Base-by-base conservation (phyloP, 2,329 filamentous ascomycete species). In the Nothophaeocryptopus gaeumannii region DNA sequence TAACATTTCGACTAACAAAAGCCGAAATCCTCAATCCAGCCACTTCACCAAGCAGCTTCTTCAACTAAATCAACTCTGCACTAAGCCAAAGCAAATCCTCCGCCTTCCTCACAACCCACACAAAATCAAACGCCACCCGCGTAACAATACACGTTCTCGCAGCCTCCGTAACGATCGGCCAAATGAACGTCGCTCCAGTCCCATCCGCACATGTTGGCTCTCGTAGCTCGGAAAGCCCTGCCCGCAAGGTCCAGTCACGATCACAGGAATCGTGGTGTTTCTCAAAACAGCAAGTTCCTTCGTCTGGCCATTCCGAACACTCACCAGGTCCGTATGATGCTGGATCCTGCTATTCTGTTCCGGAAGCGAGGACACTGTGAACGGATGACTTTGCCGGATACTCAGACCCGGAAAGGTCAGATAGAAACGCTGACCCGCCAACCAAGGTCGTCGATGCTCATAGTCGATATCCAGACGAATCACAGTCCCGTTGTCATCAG, bases 341-440 rank as follows among this genome's bases (percentile, higher is more conserved):
- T 68, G 62, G 7, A 56, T 14, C 20, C 50, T 44, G n/a, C 45
- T 55, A 3, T 44, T 45, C 10, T 43, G 49, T 10, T 69, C 74
- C 68, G 45, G 82, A 0, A 78, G 64, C 46, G 77, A 82, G 8
- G 83, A 71, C 0, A 83, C 81, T 0, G 84, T 88, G 62, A 88
- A 86, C 0, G 85, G 85, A 60, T 89, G 85, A 0, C 82, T 82
- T 66, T 89, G 84, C 83, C 84, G 88, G 58, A 88, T 77, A 13
- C 52, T 84, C 30, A 81, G 72, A 53, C 83, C 78, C 0, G 82
- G 74, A 59, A 89, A 88, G 64, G 79, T 85, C 12, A 88, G 72
- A 60, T 82, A 88, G 65, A 86, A 88, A 62, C 89, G 86, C 66
- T 88, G 82, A 8, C 86, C 85, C 10, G 85, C 71, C 10, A 74